phyloP scores from a whole-genome alignment of 2,329 filamentous ascomycete genomes.

The Colletotrichum eremochloae region DNA sequence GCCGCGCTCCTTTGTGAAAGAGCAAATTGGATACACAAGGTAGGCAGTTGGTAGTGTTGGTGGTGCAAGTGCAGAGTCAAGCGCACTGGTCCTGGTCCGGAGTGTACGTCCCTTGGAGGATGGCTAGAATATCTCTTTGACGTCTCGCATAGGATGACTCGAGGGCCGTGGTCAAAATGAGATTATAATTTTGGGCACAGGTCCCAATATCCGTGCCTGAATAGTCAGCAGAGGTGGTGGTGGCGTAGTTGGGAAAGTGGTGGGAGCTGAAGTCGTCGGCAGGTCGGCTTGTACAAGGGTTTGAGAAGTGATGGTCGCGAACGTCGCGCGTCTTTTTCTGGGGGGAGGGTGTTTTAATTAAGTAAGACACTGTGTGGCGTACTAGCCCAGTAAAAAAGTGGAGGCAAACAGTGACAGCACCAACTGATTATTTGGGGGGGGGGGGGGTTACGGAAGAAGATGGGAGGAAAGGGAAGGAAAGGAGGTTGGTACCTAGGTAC shows the following conservation, averaged over 20 bases:
- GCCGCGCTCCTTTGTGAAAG: neutral
- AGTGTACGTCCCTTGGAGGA: neutral
- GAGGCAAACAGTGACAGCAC: constrained; percentile 16
- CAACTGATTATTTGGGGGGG: neutral
- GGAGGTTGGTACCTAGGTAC: constrained; percentile 8
- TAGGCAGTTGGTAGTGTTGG: neutral
- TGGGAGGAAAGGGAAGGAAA: neutral
- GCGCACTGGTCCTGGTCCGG: neutral
- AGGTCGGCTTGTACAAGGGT: constrained; percentile 36
- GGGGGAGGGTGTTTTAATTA: constrained; percentile 36
- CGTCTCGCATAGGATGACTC: constrained; percentile 1
- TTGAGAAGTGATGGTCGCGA: constrained; percentile 34
- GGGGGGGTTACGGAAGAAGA: neutral
- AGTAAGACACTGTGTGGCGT: constrained; percentile 24
- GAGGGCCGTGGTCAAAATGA: neutral
- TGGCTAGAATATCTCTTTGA: constrained; percentile 2
- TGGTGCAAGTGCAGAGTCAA: neutral
- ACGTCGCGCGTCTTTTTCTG: constrained; percentile 38
- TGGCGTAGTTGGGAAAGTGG: neutral
- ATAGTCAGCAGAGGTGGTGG: neutral
- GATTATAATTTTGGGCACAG: neutral
- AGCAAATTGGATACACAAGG: neutral
- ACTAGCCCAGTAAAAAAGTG: neutral
- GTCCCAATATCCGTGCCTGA: neutral
- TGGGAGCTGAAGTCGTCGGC: constrained; percentile 30